Evolutionary conservation across 2,329 filamentous ascomycete genomes (phyloP), one percentile per base, ranked within the genome.

Genomic region (Ophiocordyceps robertsii): DNA sequence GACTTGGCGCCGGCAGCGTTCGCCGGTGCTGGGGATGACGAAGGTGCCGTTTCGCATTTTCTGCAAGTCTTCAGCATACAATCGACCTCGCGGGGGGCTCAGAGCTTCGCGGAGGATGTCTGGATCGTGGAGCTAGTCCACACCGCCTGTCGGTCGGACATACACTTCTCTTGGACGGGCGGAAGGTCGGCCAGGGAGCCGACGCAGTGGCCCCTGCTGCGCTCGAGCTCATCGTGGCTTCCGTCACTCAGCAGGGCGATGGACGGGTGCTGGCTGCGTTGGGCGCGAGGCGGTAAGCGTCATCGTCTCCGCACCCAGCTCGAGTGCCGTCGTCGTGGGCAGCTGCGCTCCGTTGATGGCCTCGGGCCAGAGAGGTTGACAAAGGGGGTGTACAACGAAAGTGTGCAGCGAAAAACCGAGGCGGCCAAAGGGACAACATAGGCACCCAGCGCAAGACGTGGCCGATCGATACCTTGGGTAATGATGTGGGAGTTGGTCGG

Each of bases 31-130:
- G 8, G 90, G 88, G 43, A 94, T 74, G 52, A 96, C 83, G 60
- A 93, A 88, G 37, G 86, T 92, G 50, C 85, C 85, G 58, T 90
- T 84, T 51, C 83, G 81, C 47, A 93, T 71, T 72, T 88, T 79
- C 76, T 81, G 56, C 16, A 29, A 16, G 29, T 29, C 24, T 11
- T 16, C 24, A 38, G 30, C 45, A 37, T 44, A 42, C 38, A 37
- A 17, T 17, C 13, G 24, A 30, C 9, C 24, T 27, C 24, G 24
- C 6, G 3, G 38, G 24, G 14, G 2, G 7, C 9, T n/a, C 8
- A 35, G 37, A 41, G 17, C 13, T 19, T 16, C 17, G 24, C 19
- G 13, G 39, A 41, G 30, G 14, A 10, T 12, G 2, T 13, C 12
- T n/a, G 31, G 33, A 19, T 19, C 19, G 19, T 19, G 19, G 19